phyloP scores from a whole-genome alignment of 2,329 filamentous ascomycete genomes.

The Tympanopsis confertula region DNA sequence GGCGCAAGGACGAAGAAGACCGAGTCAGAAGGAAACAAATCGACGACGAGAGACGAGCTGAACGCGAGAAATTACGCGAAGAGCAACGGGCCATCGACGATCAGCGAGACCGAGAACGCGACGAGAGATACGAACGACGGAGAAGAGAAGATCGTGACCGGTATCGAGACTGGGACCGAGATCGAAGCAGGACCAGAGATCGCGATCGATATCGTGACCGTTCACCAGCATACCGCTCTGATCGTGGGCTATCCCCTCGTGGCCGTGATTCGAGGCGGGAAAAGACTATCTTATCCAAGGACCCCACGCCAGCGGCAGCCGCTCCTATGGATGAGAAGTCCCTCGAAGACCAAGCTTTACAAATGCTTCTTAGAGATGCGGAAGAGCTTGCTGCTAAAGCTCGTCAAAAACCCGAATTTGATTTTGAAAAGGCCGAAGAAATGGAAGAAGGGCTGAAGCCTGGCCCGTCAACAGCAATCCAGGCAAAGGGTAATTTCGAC shows the following conservation, averaged over 20 bases:
- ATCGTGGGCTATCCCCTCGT: slow-evolving; percentile 7
- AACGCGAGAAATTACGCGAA: slow-evolving; percentile 34
- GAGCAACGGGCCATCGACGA: slow-evolving; percentile 39
- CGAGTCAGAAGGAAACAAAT: slow-evolving; percentile 35
- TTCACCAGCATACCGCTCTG: not conserved
- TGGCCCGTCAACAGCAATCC: slow-evolving; percentile 13
- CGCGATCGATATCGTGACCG: not conserved
- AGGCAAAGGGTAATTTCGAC: slow-evolving; percentile 12
- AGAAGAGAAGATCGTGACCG: slow-evolving; percentile 30
- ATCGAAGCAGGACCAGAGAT: not conserved
- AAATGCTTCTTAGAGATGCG: slow-evolving; percentile 39
- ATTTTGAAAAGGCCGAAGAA: slow-evolving; percentile 30
- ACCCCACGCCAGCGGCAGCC: not conserved
- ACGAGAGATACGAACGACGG: slow-evolving; percentile 28
- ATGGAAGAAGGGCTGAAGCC: slow-evolving; percentile 23
- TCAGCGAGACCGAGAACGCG: slow-evolving; percentile 35
- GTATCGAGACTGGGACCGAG: slow-evolving; percentile 18
- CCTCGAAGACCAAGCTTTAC: slow-evolving; percentile 39
- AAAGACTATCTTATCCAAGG: slow-evolving; percentile 7
- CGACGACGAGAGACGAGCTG: slow-evolving; percentile 32
- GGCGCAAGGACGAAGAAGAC: slow-evolving; percentile 1
- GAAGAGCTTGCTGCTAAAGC: slow-evolving; percentile 39
- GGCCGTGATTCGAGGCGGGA: slow-evolving; percentile 16
- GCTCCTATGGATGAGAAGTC: slow-evolving; percentile 35
- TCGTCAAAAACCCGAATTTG: slow-evolving; percentile 33